Conservation (phyloP, 176 grass and related monocot genomes). For the sorghum (Sorghum bicolor) region Sorghum_bicolor_NCBIv3 NC_012879.2:54543501-54544000, state of each 20-base stretch:
- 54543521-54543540: no score
- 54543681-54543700: no score
- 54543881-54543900: not conserved
- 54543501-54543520: no score
- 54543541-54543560: no score
- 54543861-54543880: not conserved
- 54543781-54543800: not conserved
- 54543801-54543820: not conserved
- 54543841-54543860: not conserved
- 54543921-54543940: not conserved
- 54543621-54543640: no score
- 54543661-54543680: no score
- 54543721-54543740: no score
- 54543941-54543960: not conserved
- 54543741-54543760: not conserved
- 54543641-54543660: no score
- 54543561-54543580: no score
- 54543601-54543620: no score
- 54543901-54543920: not conserved
- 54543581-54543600: no score
- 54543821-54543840: not conserved
- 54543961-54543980: constrained; percentile 20
- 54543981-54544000: not conserved
- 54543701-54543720: not conserved
- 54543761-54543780: not conserved